phyloP scores from a whole-genome alignment of 2,329 filamentous ascomycete genomes.

The Celoporthe dispersa region DNA sequence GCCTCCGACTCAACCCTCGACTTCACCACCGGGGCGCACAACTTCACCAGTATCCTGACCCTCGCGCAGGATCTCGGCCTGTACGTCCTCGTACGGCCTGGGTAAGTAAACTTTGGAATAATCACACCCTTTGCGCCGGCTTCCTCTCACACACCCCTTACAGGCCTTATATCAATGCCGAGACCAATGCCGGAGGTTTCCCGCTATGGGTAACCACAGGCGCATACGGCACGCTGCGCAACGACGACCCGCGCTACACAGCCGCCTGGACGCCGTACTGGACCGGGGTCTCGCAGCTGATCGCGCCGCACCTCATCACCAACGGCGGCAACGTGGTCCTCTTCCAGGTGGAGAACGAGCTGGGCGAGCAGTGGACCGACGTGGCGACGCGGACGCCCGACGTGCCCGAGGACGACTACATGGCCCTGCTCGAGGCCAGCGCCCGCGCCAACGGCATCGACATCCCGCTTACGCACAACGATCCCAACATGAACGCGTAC shows the following conservation, averaged over 20 bases:
- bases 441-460: conserved; percentile 61
- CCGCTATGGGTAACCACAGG: conserved; percentile 67
- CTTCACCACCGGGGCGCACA: conserved; percentile 56
- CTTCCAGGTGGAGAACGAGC: conserved; percentile 63
- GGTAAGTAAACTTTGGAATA: too few relatives aligned
- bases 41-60: conserved; percentile 56
- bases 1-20: conserved; percentile 43
- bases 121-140: too few relatives aligned
- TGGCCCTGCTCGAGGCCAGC: conserved; percentile 58
- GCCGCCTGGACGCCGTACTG: conserved; percentile 60
- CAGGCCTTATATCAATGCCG: conserved; percentile 64
- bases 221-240: conserved; percentile 56
- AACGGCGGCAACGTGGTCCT: conserved; percentile 61
- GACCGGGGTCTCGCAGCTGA: conserved; percentile 52
- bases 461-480: conserved; percentile 61
- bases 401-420: conserved; percentile 54
- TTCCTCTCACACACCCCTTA: background rate
- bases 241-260: conserved; percentile 57
- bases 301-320: conserved; percentile 58
- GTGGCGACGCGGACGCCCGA: conserved; percentile 51
- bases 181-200: conserved; percentile 65
- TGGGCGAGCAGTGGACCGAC: conserved; percentile 48
- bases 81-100: conserved; percentile 60
- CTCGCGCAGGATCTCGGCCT: conserved; percentile 58
- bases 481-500: conserved; percentile 61